phyloP scores from a whole-genome alignment of 768 basidiomycete species.

The Xerocomellus chrysenteron region DNA sequence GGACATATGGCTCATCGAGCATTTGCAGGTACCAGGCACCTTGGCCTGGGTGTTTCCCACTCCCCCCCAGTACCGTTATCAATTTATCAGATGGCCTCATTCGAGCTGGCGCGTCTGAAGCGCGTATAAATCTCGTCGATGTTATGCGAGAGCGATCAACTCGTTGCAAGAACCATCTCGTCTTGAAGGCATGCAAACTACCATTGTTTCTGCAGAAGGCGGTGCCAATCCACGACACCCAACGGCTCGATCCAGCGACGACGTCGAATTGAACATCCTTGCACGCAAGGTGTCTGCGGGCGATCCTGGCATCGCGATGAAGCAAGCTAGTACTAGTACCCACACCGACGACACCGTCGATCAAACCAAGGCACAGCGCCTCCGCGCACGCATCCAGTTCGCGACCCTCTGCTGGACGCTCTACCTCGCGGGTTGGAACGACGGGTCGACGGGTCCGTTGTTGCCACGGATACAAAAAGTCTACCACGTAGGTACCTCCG shows the following conservation, averaged over 20 bases:
- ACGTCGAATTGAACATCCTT: constrained; percentile 10
- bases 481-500: constrained; percentile 31
- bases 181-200: constrained; percentile 16
- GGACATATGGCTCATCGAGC: no score
- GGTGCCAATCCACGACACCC: constrained; percentile 9
- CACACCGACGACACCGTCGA: neutral
- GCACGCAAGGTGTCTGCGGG: neutral
- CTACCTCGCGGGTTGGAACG: constrained; percentile 40
- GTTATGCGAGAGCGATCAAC: neutral
- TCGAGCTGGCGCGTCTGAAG: no score
- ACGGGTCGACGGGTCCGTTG: constrained; percentile 39
- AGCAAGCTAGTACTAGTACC: neutral
- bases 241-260: neutral
- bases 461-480: constrained; percentile 38
- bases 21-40: no score
- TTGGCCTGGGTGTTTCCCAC: no score
- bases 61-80: no score
- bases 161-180: neutral
- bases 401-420: constrained; percentile 34
- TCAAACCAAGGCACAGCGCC: constrained; percentile 21
- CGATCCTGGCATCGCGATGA: neutral
- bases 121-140: neutral
- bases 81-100: no score
- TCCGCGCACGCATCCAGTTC: constrained; percentile 32
- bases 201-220: constrained; percentile 1